Evolutionary conservation across 1,284 basidiomycete genomes (phyloP).

Genomic region (Papiliotrema fonsecae): DNA sequence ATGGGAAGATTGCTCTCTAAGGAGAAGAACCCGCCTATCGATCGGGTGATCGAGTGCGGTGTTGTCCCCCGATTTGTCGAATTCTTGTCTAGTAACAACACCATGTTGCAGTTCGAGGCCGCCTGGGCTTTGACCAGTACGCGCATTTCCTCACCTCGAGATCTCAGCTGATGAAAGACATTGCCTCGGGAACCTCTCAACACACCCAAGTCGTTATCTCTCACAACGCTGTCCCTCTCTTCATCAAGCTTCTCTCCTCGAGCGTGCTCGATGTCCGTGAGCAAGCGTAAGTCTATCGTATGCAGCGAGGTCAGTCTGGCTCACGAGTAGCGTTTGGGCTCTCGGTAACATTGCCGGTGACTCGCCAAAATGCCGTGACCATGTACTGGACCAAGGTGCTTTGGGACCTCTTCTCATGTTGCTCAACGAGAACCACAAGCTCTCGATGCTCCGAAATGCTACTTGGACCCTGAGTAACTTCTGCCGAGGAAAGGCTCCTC

Average conservation of each 20-base stretch:
- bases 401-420: conserved; percentile 53
- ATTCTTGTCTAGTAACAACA: conserved; percentile 80
- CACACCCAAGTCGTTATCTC: conserved; percentile 98
- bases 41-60: conserved; percentile 94
- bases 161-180: conserved; percentile 52
- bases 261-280: conserved; percentile 86
- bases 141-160: conserved; percentile 1
- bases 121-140: conserved; percentile 94
- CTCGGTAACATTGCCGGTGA: conserved; percentile 95
- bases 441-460: conserved; percentile 95
- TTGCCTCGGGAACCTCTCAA: conserved; percentile 96
- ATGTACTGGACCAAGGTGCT: conserved; percentile 57
- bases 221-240: conserved; percentile 92
- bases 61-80: conserved; percentile 97
- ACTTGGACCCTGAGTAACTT: conserved; percentile 99
- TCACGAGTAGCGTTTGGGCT: conserved; percentile 67
- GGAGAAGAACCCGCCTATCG: conserved; percentile 99
- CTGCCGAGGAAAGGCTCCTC: conserved; percentile 91
- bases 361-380: conserved; percentile 88
- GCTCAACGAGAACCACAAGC: conserved; percentile 68
- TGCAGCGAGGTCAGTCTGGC: neutral
- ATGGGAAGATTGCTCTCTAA: conserved; percentile 74
- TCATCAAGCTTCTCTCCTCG: conserved; percentile 85
- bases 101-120: conserved; percentile 99
- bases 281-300: conserved; percentile 58